Evolutionary conservation across 1,284 basidiomycete species (phyloP), one percentile per base, ranked within the genome.

Genomic region (Ceratobasidium theobromae): DNA sequence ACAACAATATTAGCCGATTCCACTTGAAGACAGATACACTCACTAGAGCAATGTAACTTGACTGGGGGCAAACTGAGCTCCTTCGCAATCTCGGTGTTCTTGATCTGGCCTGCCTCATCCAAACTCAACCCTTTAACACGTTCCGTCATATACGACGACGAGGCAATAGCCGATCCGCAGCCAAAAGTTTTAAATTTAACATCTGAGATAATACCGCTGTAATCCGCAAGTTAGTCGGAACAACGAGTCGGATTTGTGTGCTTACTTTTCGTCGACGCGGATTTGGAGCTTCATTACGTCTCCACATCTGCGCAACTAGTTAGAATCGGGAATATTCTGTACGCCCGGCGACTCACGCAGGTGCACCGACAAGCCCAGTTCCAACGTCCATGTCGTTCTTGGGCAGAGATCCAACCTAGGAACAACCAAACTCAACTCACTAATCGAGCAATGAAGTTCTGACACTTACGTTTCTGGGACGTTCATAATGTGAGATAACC

Each of bases 231-330:
- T 49, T 46, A 43, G 52, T 30, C 35, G n/a, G n/a, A n/a, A n/a
- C n/a, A n/a, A n/a, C n/a, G 23, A 41, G 25, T 33, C 16, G 52
- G 32, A 49, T 62, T 11, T 23, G 35, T 32, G 54, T 28, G 46
- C 68, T 48, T 38, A 69, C 68, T 91, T 83, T 70, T 97, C 95
- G 77, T 95, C 89, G 67, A 99, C 97, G 72, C 93, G 91, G 76
- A 99, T 99, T 77, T 98, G 95, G 25, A 99, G 87, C 79, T 99
- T 99, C 96, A 98, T 98, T 55, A 98, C 95, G 79, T 97, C 95
- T 73, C 86, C 86, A 73, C 89, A 93, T 11, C 89, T 91, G 72
- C 23, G 38, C 32, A 38, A 11, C 25, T 21, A 23, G 23, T 16
- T 35, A 14, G 9, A 4, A 48, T 66, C 46, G 27, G 48, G n/a